A percentile compares a stretch with the other conserved stretches of the same genome.
Evolutionary conservation across 192 early-diverging fungal genomes (phyloP).

Genomic region (Spinellus fusiger): DNA sequence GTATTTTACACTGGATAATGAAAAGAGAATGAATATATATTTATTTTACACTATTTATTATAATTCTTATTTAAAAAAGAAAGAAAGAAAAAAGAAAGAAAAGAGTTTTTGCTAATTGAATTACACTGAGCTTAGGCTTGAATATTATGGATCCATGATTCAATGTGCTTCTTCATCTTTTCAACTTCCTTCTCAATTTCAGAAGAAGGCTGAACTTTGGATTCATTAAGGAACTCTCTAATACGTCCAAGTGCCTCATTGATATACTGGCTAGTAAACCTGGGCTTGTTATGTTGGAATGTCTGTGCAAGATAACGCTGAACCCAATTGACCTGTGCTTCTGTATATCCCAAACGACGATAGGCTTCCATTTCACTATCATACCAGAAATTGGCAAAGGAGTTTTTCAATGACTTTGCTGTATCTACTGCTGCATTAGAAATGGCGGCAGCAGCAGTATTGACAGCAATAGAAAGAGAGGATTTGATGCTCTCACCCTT

Average conservation of each 20-base stretch:
- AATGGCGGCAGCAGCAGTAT: background rate
- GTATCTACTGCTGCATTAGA: background rate
- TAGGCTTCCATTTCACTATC: background rate
- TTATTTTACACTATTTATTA: too few relatives aligned
- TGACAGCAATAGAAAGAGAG: background rate
- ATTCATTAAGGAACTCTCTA: background rate
- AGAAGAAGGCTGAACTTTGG: background rate
- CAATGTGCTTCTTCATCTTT: background rate
- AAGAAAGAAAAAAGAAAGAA: too few relatives aligned
- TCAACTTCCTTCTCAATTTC: background rate
- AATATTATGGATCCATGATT: background rate
- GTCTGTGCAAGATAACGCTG: conserved; percentile 1
- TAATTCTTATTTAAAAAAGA: too few relatives aligned
- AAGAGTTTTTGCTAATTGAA: too few relatives aligned
- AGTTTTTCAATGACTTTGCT: too few relatives aligned
- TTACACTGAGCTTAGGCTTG: too few relatives aligned
- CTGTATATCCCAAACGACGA: conserved; percentile 7
- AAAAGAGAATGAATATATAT: too few relatives aligned
- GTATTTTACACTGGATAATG: too few relatives aligned
- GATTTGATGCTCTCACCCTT: background rate
- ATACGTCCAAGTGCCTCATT: background rate
- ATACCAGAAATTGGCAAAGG: background rate
- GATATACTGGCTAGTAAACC: background rate
- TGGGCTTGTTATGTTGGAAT: background rate
- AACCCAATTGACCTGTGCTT: conserved; percentile 12